phyloP scores from a whole-genome alignment of 2,329 filamentous ascomycete species.

The Sodiomyces alkalinus region DNA sequence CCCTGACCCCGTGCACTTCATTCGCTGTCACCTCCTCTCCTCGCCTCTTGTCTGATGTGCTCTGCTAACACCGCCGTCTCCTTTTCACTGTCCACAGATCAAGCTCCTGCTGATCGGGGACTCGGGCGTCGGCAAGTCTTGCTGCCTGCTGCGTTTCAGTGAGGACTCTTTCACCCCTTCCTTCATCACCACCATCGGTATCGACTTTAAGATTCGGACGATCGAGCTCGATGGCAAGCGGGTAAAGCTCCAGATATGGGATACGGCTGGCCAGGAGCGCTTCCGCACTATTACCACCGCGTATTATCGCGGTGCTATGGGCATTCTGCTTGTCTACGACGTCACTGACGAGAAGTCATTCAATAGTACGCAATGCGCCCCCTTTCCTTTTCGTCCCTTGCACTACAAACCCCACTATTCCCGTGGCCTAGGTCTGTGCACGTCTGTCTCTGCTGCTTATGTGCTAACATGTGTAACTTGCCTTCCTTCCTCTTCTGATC shows the following conservation, averaged over 20 bases:
- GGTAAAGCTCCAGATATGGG: conserved; percentile 99
- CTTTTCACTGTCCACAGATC: conserved; percentile 49
- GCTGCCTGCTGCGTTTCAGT: conserved; percentile 90
- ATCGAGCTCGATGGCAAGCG: conserved; percentile 98
- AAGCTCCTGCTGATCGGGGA: conserved; percentile 94
- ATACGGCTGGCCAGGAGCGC: conserved; percentile 95
- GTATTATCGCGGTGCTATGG: conserved; percentile 97
- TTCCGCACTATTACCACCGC: conserved; percentile 99
- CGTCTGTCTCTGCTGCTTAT: not conserved
- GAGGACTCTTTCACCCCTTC: conserved; percentile 96
- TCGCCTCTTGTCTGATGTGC: no score
- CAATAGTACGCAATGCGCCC: conserved; percentile 59
- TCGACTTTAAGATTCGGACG: conserved; percentile 99
- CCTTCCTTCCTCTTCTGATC: no score
- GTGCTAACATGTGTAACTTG: not conserved
- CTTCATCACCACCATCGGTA: conserved; percentile 98
- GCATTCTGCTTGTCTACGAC: conserved; percentile 99
- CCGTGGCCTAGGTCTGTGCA: no score
- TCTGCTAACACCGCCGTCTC: conserved; percentile 7
- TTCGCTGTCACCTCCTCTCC: no score
- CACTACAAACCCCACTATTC: no score
- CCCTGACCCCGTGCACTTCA: no score
- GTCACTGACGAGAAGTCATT: conserved; percentile 99
- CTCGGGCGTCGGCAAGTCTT: conserved; percentile 93
- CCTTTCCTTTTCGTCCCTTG: not conserved